Evolutionary conservation across 352 stramenopile species (phyloP).

Genomic region (Stramenopiles sp.): DNA sequence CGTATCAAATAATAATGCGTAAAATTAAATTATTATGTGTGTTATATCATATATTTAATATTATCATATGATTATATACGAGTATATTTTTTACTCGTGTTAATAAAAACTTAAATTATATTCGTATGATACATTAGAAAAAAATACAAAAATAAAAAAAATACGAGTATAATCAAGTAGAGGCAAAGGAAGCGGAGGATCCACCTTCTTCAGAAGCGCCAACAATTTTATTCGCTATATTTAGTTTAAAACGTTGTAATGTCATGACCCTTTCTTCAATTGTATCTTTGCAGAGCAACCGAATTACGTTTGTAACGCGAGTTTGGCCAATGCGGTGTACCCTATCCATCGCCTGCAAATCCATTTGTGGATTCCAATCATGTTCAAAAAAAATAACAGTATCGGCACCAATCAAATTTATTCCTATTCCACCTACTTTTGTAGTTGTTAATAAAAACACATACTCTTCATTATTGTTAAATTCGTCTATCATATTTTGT

Average conservation of each 20-base stretch:
- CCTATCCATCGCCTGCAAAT: conserved; percentile 72
- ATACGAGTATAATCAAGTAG: no score
- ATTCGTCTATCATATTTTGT: conserved; percentile 50
- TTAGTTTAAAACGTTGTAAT: conserved; percentile 46
- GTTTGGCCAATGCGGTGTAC: conserved; percentile 49
- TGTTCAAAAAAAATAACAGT: conserved; percentile 94
- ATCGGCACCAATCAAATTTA: conserved; percentile 86
- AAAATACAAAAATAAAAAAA: no score
- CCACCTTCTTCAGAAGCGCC: no score
- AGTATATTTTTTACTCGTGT: no score
- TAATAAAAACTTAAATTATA: no score
- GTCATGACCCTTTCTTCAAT: conserved; percentile 53
- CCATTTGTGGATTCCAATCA: conserved; percentile 89
- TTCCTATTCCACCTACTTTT: conserved; percentile 70
- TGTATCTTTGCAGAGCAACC: conserved; percentile 41
- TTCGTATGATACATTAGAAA: no score
- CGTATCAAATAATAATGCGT: no score
- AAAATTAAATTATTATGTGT: no score
- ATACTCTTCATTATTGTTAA: conserved; percentile 71
- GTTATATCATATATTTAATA: no score
- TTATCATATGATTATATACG: no score
- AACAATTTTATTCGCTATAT: conserved; percentile 42
- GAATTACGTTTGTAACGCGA: conserved; percentile 43
- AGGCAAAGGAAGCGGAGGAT: no score
- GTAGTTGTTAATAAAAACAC: conserved; percentile 87